These are phyloP conservation scores for Nitzschia inconspicua DNA, from an alignment of 108 stramenopile genomes.

Conservation along the genomic window DNA sequence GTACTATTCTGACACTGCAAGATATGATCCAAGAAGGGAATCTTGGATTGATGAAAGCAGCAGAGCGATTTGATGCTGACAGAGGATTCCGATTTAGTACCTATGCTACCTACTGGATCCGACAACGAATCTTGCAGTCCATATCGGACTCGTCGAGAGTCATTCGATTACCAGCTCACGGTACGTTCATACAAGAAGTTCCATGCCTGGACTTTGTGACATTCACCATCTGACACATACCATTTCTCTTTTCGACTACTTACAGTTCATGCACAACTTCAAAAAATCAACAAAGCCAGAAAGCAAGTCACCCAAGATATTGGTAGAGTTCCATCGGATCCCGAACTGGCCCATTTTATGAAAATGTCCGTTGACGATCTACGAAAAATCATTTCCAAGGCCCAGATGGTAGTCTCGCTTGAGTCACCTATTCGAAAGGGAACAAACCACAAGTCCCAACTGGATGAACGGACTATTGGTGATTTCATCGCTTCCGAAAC, in stretches of 20 bases:
- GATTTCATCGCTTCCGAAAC: slow-evolving; percentile 63
- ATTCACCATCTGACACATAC: neutral
- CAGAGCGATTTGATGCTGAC: slow-evolving; percentile 88
- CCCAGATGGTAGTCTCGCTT: slow-evolving; percentile 56
- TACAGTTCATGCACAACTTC: slow-evolving; percentile 58
- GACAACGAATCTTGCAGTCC: slow-evolving; percentile 84
- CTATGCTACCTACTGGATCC: slow-evolving; percentile 93
- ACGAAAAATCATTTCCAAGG: slow-evolving; percentile 42
- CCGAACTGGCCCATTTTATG: slow-evolving; percentile 72
- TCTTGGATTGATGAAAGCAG: slow-evolving; percentile 89
- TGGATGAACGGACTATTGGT: slow-evolving; percentile 55
- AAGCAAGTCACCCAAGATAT: slow-evolving; percentile 48
- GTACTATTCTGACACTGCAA: slow-evolving; percentile 67
- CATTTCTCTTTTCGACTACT: neutral
- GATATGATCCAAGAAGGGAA: slow-evolving; percentile 94
- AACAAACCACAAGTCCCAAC: slow-evolving; percentile 11
- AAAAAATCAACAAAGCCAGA: slow-evolving; percentile 58
- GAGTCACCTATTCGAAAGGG: slow-evolving; percentile 38
- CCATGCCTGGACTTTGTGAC: neutral
- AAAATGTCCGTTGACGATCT: slow-evolving; percentile 71
- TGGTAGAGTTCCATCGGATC: slow-evolving; percentile 64
- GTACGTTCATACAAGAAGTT: slow-evolving; percentile 24
- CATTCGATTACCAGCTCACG: slow-evolving; percentile 88
- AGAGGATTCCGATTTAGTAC: slow-evolving; percentile 86
- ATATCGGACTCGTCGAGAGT: slow-evolving; percentile 77